Conservation (phyloP, 1,284 basidiomycete genomes). For the Ganoderma lingzhi region DNA sequence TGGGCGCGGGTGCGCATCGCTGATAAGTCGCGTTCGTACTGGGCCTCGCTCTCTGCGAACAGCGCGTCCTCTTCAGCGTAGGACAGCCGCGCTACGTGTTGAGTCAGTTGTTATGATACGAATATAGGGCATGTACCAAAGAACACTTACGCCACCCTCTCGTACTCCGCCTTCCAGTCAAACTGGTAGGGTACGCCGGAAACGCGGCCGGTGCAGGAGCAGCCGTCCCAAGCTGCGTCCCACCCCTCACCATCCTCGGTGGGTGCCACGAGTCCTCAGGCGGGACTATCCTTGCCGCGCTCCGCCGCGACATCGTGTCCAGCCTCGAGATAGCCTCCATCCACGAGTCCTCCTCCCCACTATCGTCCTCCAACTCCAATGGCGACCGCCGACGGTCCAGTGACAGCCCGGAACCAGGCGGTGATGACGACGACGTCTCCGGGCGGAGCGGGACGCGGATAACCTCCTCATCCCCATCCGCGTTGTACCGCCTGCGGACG, state of each 20-base stretch:
- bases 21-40: conserved; percentile 39
- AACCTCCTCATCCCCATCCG: conserved; percentile 52
- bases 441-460: conserved; percentile 47
- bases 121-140: conserved; percentile 14
- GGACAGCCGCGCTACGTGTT: conserved; percentile 33
- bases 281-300: not conserved
- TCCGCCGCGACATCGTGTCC: conserved; percentile 18
- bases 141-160: conserved; percentile 35
- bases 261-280: not conserved
- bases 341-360: conserved; percentile 15
- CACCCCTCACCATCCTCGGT: conserved; percentile 3
- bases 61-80: conserved; percentile 37
- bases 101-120: not conserved
- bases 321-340: conserved; percentile 20
- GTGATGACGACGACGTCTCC: conserved; percentile 7
- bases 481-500: conserved; percentile 48
- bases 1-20: conserved; percentile 40
- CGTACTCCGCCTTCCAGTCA: conserved; percentile 24
- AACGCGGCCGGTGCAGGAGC: not conserved
- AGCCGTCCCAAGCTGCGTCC: not conserved
- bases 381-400: not conserved
- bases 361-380: conserved; percentile 11
- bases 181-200: not conserved
- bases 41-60: conserved; percentile 32
- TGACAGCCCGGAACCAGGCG: conserved; percentile 19